Base-by-base conservation (phyloP, 345 rosid species). In the Pistacia integerrima region DNA sequence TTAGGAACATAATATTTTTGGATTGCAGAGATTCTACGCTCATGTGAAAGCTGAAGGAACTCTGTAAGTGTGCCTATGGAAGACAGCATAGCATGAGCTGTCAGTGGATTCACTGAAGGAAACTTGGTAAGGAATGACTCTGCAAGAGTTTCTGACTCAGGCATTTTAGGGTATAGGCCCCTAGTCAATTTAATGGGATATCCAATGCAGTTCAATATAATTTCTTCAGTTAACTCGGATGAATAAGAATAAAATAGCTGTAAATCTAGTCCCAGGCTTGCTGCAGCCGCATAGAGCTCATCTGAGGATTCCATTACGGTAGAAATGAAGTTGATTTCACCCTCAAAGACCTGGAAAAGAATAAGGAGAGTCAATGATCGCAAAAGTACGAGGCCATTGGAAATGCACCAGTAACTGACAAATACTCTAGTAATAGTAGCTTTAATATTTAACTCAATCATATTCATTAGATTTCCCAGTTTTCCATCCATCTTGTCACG, bases 251-350 rank as follows among this genome's bases (percentile, higher is more conserved):
- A 93, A 81, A 93, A 87, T 20, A 96, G 84, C 88, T 96, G 99
- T 62, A 96, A 81, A 79, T 85, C 89, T 78, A 96, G 84, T 80
- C 97, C 97, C 87, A 96, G 82, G 83, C 94, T 90, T 80, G 94
- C 94, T 77, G 99, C 97, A 64, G 91, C 97, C 2, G 97, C 97
- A 82, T 92, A 93, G 41, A 96, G 88, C 82, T 86, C 95, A 86
- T 91, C 91, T 58, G 97, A 91, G 74, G 86, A 91, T 78, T 89
- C 93, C 88, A 91, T 86, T 64, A 87, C 85, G 22, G 86, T 80
- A 35, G 91, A 77, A 67, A 91, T 82, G 81, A 88, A 89, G 85
- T 77, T 72, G 64, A 33, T 74, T 67, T 82, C 95, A 58, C 95
- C 95, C 78, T 89, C 95, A 80, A 91, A 91, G 36, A 89, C 86